These are phyloP conservation scores for Myriosclerotinia curreyana DNA, from an alignment of 2,329 filamentous ascomycete genomes.

Conservation along the genomic window DNA sequence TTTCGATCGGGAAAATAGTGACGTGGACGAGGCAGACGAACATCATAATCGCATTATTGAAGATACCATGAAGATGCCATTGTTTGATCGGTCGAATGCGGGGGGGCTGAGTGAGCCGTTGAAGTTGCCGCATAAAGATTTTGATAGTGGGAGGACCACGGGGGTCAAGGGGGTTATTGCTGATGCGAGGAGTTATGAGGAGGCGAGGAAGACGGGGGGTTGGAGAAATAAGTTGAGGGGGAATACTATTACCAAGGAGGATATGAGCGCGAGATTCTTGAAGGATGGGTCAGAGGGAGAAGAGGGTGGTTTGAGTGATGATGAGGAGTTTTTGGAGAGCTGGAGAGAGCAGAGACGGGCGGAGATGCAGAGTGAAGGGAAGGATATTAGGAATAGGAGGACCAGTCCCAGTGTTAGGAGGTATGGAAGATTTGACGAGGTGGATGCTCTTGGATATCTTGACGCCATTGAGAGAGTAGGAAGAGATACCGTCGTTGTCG, in stretches of 20 bases:
- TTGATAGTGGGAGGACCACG: constrained; percentile 68
- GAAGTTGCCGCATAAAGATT: constrained; percentile 59
- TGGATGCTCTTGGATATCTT: constrained; percentile 90
- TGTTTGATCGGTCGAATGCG: constrained; percentile 45
- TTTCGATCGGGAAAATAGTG: constrained; percentile 53
- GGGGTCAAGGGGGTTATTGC: constrained; percentile 86
- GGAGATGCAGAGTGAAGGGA: constrained; percentile 67
- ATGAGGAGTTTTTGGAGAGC: constrained; percentile 80
- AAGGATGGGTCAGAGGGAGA: constrained; percentile 28
- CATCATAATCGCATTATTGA: constrained; percentile 49
- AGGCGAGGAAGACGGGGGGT: constrained; percentile 51
- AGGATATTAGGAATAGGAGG: constrained; percentile 59
- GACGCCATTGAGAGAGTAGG: constrained; percentile 91
- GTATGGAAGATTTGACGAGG: constrained; percentile 76
- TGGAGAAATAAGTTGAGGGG: constrained; percentile 48
- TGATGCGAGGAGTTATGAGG: constrained; percentile 74
- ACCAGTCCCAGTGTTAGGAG: constrained; percentile 73
- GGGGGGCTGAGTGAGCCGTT: constrained; percentile 39
- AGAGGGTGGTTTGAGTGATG: constrained; percentile 44
- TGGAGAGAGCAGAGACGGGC: constrained; percentile 80
- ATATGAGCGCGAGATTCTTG: constrained; percentile 32
- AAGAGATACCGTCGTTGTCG: constrained; percentile 78
- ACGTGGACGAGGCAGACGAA: constrained; percentile 48
- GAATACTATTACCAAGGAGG: constrained; percentile 25
- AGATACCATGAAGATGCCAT: constrained; percentile 63